Evolutionary conservation across 306 rosid species (phyloP).

Genomic region (Rubus parviflorus): DNA sequence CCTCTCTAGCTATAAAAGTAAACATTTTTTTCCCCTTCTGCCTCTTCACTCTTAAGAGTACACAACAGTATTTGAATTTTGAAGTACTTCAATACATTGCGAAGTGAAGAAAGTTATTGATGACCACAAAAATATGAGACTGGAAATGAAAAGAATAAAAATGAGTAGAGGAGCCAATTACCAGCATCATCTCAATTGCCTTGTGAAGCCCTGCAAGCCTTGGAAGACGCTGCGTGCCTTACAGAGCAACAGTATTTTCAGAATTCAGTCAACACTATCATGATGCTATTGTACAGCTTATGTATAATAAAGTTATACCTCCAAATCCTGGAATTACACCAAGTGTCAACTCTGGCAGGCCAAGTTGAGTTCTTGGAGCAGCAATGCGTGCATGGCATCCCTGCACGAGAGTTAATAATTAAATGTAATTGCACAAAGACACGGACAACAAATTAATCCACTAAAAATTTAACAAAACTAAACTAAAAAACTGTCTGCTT

Average conservation of each 20-base stretch:
- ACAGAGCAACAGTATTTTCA: conserved; percentile 29
- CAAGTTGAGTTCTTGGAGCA: conserved; percentile 79
- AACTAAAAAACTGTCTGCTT: background rate
- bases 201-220: conserved; percentile 82
- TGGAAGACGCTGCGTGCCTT: conserved; percentile 99
- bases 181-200: conserved; percentile 96
- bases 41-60: background rate
- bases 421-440: conserved; percentile 6
- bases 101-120: background rate
- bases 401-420: conserved; percentile 39
- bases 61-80: background rate
- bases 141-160: background rate
- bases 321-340: conserved; percentile 97
- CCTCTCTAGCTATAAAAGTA: too few species aligned
- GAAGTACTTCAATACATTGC: background rate
- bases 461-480: background rate
- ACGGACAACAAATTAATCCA: conserved; percentile 4
- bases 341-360: conserved; percentile 90
- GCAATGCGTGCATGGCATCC: conserved; percentile 95
- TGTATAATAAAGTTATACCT: conserved; percentile 50
- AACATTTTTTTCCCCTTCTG: background rate
- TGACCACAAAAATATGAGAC: background rate
- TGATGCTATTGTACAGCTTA: conserved; percentile 13
- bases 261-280: conserved; percentile 24
- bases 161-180: conserved; percentile 28